These are phyloP conservation scores for Calonectria crousiana DNA, from an alignment of 2,329 filamentous ascomycete species.

Conservation along the genomic window DNA sequence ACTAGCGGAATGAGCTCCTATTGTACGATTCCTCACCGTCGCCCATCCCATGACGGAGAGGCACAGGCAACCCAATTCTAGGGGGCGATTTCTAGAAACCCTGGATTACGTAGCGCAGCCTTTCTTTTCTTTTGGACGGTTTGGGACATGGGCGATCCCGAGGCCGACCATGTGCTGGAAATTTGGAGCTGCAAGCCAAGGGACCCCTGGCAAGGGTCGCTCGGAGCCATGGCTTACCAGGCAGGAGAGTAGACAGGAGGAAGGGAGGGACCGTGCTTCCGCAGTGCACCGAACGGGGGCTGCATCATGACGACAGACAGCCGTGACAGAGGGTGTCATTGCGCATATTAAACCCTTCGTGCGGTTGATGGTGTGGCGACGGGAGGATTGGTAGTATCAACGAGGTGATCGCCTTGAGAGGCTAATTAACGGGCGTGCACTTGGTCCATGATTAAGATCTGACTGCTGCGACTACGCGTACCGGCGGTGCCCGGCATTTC, in stretches of 20 bases:
- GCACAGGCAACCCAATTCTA: neutral
- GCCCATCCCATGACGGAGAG: constrained; percentile 20
- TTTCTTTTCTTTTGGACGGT: constrained; percentile 35
- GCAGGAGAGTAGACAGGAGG: constrained; percentile 32
- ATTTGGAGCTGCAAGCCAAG: constrained; percentile 46
- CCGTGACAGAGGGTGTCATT: neutral
- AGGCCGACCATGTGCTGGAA: constrained; percentile 38
- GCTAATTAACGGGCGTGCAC: neutral
- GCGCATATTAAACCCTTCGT: neutral
- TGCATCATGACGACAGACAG: constrained; percentile 19
- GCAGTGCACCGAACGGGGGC: constrained; percentile 12
- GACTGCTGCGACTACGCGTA: neutral
- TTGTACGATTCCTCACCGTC: constrained; percentile 13
- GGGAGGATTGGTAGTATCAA: neutral
- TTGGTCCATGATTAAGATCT: neutral
- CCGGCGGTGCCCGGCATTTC: neutral
- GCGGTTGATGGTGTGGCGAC: neutral
- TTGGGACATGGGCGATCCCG: constrained; percentile 34
- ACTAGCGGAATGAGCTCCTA: constrained; percentile 27
- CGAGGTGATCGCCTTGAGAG: neutral
- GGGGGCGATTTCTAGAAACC: constrained; percentile 32
- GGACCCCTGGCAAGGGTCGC: constrained; percentile 43
- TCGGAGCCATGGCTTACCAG: constrained; percentile 31
- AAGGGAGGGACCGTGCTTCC: constrained; percentile 5
- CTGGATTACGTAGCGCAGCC: constrained; percentile 32